Evolutionary conservation across 768 basidiomycete species (phyloP).

Genomic region (Goffeauzyma gilvescens): DNA sequence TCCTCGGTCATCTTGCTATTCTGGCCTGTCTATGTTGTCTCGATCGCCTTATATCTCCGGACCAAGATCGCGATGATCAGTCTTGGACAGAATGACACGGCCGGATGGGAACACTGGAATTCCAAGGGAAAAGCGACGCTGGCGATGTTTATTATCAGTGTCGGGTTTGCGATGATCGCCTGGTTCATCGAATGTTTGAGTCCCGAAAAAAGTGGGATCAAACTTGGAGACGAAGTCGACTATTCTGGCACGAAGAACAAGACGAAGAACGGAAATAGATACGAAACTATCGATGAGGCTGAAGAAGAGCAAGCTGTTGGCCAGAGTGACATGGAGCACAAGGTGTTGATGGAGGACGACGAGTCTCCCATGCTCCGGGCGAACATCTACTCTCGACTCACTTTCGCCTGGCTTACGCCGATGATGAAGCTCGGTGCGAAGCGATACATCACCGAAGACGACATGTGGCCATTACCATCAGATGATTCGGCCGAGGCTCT

Average conservation of each 20-base stretch:
- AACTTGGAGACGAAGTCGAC: conserved; percentile 13
- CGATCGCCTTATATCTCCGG: conserved; percentile 42
- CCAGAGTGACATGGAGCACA: conserved; percentile 10
- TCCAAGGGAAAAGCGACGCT: conserved; percentile 6
- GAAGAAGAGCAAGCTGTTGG: conserved; percentile 10
- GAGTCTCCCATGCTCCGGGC: conserved; percentile 59
- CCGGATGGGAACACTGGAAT: background rate
- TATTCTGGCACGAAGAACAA: background rate
- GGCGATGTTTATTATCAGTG: conserved; percentile 19
- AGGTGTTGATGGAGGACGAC: conserved; percentile 18
- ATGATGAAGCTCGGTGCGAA: conserved; percentile 31
- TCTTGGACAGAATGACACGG: background rate
- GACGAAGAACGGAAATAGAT: conserved; percentile 9
- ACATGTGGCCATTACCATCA: conserved; percentile 55
- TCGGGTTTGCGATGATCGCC: conserved; percentile 35
- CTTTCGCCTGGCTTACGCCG: conserved; percentile 68
- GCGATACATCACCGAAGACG: conserved; percentile 59
- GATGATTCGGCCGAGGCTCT: conserved; percentile 53
- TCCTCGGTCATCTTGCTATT: conserved; percentile 58
- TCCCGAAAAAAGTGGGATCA: conserved; percentile 37
- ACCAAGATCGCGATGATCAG: conserved; percentile 31
- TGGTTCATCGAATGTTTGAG: conserved; percentile 54
- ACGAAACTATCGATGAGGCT: conserved; percentile 13
- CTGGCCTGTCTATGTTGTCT: conserved; percentile 51
- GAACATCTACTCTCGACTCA: conserved; percentile 46